These are phyloP conservation scores for Ophiobolus disseminans DNA, from an alignment of 2,329 filamentous ascomycete genomes.

Conservation along the genomic window DNA sequence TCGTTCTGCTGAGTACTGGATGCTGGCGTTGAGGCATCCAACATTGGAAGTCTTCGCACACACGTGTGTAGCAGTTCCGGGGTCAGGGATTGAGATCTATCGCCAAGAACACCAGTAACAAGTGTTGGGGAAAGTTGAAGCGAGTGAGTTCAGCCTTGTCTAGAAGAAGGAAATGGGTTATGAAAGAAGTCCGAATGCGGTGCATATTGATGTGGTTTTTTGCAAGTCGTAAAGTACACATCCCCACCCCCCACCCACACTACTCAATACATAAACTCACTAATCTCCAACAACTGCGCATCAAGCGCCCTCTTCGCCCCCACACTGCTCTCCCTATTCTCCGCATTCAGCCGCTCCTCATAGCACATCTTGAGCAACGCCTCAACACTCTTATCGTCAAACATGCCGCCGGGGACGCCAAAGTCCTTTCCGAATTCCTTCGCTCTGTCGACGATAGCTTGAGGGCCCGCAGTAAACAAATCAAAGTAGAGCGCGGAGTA, in stretches of 20 bases:
- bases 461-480: constrained; percentile 70
- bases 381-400: constrained; percentile 50
- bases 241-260: background rate
- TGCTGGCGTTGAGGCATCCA: too few relatives aligned
- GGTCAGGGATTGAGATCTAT: too few relatives aligned
- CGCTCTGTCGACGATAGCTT: constrained; percentile 69
- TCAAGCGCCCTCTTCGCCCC: constrained; percentile 73
- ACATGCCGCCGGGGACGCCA: constrained; percentile 37
- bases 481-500: constrained; percentile 72
- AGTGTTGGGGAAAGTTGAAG: too few relatives aligned
- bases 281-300: constrained; percentile 72
- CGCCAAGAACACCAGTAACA: too few relatives aligned
- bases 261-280: constrained; percentile 68
- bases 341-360: constrained; percentile 63
- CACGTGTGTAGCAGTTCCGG: too few relatives aligned
- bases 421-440: constrained; percentile 52
- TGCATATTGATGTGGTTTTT: too few relatives aligned
- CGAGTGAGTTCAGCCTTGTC: too few relatives aligned
- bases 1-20: too few relatives aligned
- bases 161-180: too few relatives aligned
- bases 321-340: constrained; percentile 69
- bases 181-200: too few relatives aligned
- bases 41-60: too few relatives aligned
- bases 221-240: too few relatives aligned
- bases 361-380: constrained; percentile 52